Conservation (phyloP, 495 filamentous ascomycete species). For the Terfezia claveryi region DNA sequence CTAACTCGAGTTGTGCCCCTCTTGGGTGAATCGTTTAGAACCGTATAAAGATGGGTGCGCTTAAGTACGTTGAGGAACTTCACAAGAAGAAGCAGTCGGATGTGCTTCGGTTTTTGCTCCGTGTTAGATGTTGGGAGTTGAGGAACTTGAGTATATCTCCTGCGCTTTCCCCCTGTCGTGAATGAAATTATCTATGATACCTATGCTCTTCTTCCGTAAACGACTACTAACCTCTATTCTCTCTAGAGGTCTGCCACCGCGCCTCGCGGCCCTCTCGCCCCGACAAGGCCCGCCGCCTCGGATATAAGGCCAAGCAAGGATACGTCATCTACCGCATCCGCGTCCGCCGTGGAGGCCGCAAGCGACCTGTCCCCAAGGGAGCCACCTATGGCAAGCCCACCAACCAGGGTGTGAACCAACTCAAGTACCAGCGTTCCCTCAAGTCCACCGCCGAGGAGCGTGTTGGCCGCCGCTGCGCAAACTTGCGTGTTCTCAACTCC, state of each 20-base stretch:
- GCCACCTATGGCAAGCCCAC: conserved; percentile 99
- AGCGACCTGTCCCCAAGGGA: conserved; percentile 88
- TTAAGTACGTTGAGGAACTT: conserved; percentile 99
- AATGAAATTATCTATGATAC: conserved; percentile 12
- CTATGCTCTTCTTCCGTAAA: conserved; percentile 16
- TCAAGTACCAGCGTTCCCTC: conserved; percentile 99
- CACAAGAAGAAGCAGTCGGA: conserved; percentile 99
- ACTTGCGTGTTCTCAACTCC: conserved; percentile 95
- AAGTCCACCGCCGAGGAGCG: conserved; percentile 95
- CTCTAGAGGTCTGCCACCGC: conserved; percentile 88
- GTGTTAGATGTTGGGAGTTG: conserved; percentile 99
- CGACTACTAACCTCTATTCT: conserved; percentile 3
- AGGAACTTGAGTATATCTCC: conserved; percentile 31
- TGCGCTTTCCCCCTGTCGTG: conserved; percentile 1
- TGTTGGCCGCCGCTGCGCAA: conserved; percentile 95
- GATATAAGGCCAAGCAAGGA: conserved; percentile 99
- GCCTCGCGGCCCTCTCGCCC: conserved; percentile 94
- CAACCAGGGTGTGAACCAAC: conserved; percentile 98
- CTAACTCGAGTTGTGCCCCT: not conserved
- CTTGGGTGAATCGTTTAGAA: conserved; percentile 5
- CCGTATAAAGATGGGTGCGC: conserved; percentile 51
- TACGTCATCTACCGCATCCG: conserved; percentile 99
- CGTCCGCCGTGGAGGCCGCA: conserved; percentile 91
- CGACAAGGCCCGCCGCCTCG: conserved; percentile 98
- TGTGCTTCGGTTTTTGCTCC: conserved; percentile 95